Conservation (phyloP, 495 filamentous ascomycete genomes). For the Hypoxylon intermedium region DNA sequence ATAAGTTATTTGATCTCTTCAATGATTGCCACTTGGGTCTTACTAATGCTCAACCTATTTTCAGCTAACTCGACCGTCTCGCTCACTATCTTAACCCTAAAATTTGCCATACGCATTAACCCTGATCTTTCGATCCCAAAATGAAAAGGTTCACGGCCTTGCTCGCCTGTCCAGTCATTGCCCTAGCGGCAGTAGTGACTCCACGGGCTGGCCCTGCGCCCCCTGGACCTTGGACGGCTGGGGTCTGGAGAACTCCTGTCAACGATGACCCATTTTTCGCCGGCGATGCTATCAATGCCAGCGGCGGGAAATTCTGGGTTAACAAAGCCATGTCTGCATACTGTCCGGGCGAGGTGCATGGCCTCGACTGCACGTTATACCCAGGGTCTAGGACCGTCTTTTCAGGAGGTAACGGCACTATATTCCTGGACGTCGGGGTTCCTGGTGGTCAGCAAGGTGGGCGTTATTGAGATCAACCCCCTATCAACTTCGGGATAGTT, state of each 20-base stretch:
- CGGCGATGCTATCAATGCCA: constrained; percentile 34
- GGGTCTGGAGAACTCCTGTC: constrained; percentile 27
- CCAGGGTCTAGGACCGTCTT: constrained; percentile 34
- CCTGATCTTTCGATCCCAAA: background rate
- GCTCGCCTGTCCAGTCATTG: constrained; percentile 11
- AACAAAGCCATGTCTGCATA: constrained; percentile 33
- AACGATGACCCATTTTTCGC: constrained; percentile 12
- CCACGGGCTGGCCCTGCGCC: constrained; percentile 5
- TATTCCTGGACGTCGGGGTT: constrained; percentile 30
- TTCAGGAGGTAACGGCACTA: constrained; percentile 26
- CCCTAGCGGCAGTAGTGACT: constrained; percentile 15
- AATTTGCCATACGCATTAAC: background rate
- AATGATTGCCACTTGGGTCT: background rate
- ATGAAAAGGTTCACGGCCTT: constrained; percentile 23
- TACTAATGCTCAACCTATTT: background rate
- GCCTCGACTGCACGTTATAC: constrained; percentile 32
- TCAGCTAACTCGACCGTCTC: background rate
- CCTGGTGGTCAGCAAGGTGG: constrained; percentile 42
- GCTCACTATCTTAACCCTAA: background rate
- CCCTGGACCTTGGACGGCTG: constrained; percentile 27
- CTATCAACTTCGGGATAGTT: background rate
- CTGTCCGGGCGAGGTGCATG: constrained; percentile 28
- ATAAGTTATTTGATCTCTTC: no score
- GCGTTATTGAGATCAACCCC: background rate
- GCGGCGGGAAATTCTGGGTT: constrained; percentile 40